A percentile compares a stretch with the other conserved stretches of the same genome.
phyloP scores from a whole-genome alignment of 768 basidiomycete genomes.

The Mrakia blollopis region DNA sequence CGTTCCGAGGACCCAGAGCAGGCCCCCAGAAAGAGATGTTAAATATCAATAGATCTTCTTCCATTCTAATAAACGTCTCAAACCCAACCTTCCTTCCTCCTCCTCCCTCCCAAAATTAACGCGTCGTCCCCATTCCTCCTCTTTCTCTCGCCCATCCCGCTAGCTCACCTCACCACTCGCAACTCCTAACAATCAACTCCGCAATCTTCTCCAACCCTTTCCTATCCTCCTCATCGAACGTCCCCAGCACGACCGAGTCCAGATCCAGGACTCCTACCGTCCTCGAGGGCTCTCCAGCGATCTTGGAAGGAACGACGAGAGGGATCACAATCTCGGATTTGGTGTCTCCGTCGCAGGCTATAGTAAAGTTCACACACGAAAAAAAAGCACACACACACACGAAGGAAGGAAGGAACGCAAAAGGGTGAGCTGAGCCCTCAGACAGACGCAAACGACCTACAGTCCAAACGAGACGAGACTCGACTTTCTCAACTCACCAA shows the following conservation, averaged over 20 bases:
- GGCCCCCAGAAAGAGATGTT: too few relatives aligned
- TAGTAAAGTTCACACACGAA: too few relatives aligned
- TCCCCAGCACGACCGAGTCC: conserved; percentile 67
- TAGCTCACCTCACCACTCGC: not conserved
- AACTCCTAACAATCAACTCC: conserved; percentile 52
- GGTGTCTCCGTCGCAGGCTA: conserved; percentile 81
- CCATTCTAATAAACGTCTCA: too few relatives aligned
- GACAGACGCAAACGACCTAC: not conserved
- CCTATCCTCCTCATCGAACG: conserved; percentile 72
- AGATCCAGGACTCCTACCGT: conserved; percentile 63
- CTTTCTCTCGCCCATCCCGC: not conserved
- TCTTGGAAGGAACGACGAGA: conserved; percentile 44
- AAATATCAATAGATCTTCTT: too few relatives aligned
- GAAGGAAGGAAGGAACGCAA: not conserved
- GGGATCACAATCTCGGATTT: conserved; percentile 87
- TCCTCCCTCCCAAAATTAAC: not conserved
- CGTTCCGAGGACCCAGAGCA: too few relatives aligned
- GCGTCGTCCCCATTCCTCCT: not conserved
- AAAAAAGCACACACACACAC: too few relatives aligned
- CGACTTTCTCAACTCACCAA: conserved; percentile 47
- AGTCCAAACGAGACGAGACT: not conserved
- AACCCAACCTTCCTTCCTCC: too few relatives aligned
- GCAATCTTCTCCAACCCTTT: conserved; percentile 71
- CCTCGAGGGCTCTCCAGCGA: conserved; percentile 42
- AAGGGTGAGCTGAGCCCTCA: too few relatives aligned